Conservation (phyloP, 441 rosid genomes). For the Eruca vesicaria region DNA sequence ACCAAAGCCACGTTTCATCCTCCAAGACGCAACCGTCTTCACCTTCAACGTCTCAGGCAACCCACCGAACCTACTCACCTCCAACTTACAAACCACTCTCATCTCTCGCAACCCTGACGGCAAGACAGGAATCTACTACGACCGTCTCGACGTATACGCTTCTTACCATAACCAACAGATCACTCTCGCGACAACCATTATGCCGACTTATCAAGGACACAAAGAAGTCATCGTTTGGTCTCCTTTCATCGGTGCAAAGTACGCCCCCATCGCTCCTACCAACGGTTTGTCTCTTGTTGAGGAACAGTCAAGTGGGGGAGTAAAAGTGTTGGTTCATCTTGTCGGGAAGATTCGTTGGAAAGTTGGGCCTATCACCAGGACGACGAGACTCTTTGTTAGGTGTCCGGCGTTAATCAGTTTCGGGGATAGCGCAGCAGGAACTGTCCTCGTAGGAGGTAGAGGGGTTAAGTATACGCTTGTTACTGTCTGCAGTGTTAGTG, state of each 20-base stretch:
- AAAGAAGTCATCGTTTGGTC: conserved; percentile 74
- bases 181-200: conserved; percentile 51
- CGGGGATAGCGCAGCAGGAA: conserved; percentile 13
- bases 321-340: conserved; percentile 45
- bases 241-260: conserved; percentile 54
- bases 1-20: conserved; percentile 63
- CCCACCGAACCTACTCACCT: conserved; percentile 52
- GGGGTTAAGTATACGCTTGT: conserved; percentile 56
- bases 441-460: conserved; percentile 38
- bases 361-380: conserved; percentile 46
- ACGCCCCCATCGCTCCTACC: conserved; percentile 70
- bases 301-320: conserved; percentile 47
- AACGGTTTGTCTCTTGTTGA: conserved; percentile 36
- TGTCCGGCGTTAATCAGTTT: conserved; percentile 57
- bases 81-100: conserved; percentile 68
- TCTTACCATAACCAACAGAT: conserved; percentile 70
- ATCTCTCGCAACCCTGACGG: conserved; percentile 71
- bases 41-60: conserved; percentile 62
- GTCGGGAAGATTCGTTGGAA: conserved; percentile 76
- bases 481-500: conserved; percentile 55
- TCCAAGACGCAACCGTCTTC: conserved; percentile 85
- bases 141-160: conserved; percentile 66
- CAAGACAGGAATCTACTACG: conserved; percentile 74
- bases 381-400: conserved; percentile 48
- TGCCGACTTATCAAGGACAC: conserved; percentile 58